phyloP scores from a whole-genome alignment of 1,139 yeast species.

The Yamadazyma oceani region DNA sequence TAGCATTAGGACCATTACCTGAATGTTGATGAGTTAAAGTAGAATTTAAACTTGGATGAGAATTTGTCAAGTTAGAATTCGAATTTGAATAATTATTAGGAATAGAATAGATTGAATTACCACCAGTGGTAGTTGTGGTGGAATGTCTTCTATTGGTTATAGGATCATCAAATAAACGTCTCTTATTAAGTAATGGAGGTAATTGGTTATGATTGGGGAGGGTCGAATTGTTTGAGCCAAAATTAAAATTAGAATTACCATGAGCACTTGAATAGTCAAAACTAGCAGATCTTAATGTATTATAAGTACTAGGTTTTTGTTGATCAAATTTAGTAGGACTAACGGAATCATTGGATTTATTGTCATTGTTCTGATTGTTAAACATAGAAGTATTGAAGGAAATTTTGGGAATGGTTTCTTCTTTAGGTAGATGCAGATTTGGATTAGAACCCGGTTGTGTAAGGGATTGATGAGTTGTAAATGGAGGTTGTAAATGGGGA shows the following conservation, averaged over 20 bases:
- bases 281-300: slow-evolving; percentile 30
- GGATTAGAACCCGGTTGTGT: slow-evolving; percentile 7
- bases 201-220: slow-evolving; percentile 12
- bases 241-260: slow-evolving; percentile 6
- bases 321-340: slow-evolving; percentile 11
- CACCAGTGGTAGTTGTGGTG: slow-evolving; percentile 23
- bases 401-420: slow-evolving; percentile 16
- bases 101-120: slow-evolving; percentile 13
- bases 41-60: slow-evolving; percentile 13
- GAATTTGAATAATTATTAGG: slow-evolving; percentile 12
- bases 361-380: slow-evolving; percentile 16
- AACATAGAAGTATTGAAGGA: slow-evolving; percentile 45
- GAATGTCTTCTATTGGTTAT: slow-evolving; percentile 28
- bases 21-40: slow-evolving; percentile 11
- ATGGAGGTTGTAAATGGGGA: slow-evolving; percentile 10
- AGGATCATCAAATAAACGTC: slow-evolving; percentile 32
- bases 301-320: neutral
- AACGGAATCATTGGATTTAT: slow-evolving; percentile 8
- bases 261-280: slow-evolving; percentile 24
- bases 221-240: slow-evolving; percentile 8
- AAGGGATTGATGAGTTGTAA: too few relatives aligned
- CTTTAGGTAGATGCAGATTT: slow-evolving; percentile 6
- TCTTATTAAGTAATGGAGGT: slow-evolving; percentile 26
- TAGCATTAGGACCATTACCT: slow-evolving; percentile 4
- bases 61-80: slow-evolving; percentile 18